Evolutionary conservation across 2,329 filamentous ascomycete genomes (phyloP), one percentile per base, ranked within the genome.

Genomic region (Botrytis medusae): DNA sequence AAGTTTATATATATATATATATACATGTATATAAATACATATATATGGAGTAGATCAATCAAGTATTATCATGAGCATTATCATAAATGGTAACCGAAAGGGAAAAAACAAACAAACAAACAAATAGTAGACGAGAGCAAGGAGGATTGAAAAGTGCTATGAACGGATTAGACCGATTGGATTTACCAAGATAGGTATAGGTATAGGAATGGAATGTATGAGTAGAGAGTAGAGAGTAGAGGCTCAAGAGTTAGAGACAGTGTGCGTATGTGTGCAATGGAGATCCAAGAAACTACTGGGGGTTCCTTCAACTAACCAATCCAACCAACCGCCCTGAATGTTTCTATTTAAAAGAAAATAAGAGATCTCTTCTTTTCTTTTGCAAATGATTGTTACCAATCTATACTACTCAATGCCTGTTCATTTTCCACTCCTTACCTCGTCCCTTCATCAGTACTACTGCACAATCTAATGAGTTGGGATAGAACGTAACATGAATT

Each of bases 401-500:
- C 20, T n/a, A 61, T 37, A 40, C 37, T 37, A 25, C 59, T n/a
- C n/a, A 42, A 9, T 63, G 37, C 40, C 18, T 22, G n/a, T 20
- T 12, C 20, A 42, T 29, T n/a, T 29, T 42, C 22, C 61, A 63
- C 40, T 63, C 37, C 40, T 44, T 42, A n/a, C 14, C 3, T 63
- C 61, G 37, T 42, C 37, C 29, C 37, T 57, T n/a, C 61, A 42
- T 18, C 61, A n/a, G 40, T 42, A 20, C 37, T 29, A 63, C 61
- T 63, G 61, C 61, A 63, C 61, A 63, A 63, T 63, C 25, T 44
- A 63, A 63, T 10, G 25, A 63, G 37, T 63, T 44, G 8, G 61
- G 37, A 63, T 44, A 63, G 61, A 42, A 63, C 25, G 61, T 29
- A 63, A 44, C 61, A 63, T 42, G 61, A 63, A 63, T 63, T 57